phyloP scores from a whole-genome alignment of 768 basidiomycete species.

The Russula vinacea region DNA sequence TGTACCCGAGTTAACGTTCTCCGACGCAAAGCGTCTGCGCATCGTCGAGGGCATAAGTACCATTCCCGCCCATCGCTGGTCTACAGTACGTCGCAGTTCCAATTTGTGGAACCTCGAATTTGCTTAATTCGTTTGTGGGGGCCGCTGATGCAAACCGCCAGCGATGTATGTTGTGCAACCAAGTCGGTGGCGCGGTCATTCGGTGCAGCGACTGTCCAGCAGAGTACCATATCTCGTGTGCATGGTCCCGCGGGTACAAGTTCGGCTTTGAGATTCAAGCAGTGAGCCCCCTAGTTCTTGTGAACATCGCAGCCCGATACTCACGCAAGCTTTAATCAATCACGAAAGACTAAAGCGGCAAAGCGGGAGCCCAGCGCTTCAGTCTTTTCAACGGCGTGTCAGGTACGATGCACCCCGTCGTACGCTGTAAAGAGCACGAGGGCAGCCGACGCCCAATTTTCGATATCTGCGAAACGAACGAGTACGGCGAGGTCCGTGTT shows the following conservation, averaged over 20 bases:
- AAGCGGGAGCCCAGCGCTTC: slow-evolving; percentile 62
- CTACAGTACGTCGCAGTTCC: slow-evolving; percentile 49
- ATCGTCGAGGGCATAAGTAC: slow-evolving; percentile 84
- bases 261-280: slow-evolving; percentile 93
- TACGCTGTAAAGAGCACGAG: slow-evolving; percentile 31
- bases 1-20: slow-evolving; percentile 78
- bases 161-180: slow-evolving; percentile 74
- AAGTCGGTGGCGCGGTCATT: slow-evolving; percentile 72
- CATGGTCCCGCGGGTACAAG: slow-evolving; percentile 76
- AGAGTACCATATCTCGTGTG: slow-evolving; percentile 87
- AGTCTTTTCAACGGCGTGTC: slow-evolving; percentile 68
- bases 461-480: slow-evolving; percentile 82
- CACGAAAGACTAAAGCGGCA: slow-evolving; percentile 66
- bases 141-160: slow-evolving; percentile 36
- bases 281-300: slow-evolving; percentile 44
- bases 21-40: slow-evolving; percentile 67
- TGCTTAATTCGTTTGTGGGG: not conserved
- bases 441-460: slow-evolving; percentile 58
- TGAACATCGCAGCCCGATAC: not conserved
- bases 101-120: not conserved
- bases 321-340: not conserved
- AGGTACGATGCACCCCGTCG: slow-evolving; percentile 28
- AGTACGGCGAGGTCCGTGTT: slow-evolving; percentile 69
- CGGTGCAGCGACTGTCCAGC: slow-evolving; percentile 78
- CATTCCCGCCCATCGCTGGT: slow-evolving; percentile 69